Percentiles rank a stretch among this genome's conserved stretches.
Evolutionary conservation across 2,329 filamentous ascomycete species (phyloP).

Genomic region (Epichloe sylvatica): DNA sequence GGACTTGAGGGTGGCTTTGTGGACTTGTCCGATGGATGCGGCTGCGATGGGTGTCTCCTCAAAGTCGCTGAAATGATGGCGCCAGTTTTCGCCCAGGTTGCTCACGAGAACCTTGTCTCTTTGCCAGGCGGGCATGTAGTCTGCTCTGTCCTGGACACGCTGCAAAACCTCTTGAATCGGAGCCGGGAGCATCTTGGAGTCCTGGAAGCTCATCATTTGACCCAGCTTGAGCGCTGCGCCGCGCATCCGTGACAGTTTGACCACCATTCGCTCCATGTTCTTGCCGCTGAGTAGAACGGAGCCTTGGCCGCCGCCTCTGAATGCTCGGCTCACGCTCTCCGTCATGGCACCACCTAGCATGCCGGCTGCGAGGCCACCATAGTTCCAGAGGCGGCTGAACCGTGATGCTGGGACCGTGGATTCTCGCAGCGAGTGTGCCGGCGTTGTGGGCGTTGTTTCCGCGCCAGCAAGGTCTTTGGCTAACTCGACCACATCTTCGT

Average conservation of each 20-base stretch:
- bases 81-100: slow-evolving; percentile 76
- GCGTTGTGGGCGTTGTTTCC: slow-evolving; percentile 7
- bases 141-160: slow-evolving; percentile 86
- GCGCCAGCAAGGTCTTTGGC: slow-evolving; percentile 14
- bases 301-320: slow-evolving; percentile 52
- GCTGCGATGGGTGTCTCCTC: slow-evolving; percentile 88
- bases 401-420: slow-evolving; percentile 83
- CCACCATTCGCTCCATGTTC: slow-evolving; percentile 87
- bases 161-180: slow-evolving; percentile 82
- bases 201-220: slow-evolving; percentile 97
- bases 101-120: slow-evolving; percentile 66
- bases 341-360: slow-evolving; percentile 89
- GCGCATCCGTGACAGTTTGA: slow-evolving; percentile 89
- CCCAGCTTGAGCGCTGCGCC: slow-evolving; percentile 94
- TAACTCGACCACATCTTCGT: slow-evolving; percentile 9
- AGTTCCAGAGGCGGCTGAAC: slow-evolving; percentile 84
- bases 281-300: slow-evolving; percentile 76
- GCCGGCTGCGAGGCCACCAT: slow-evolving; percentile 79
- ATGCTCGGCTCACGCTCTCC: slow-evolving; percentile 67
- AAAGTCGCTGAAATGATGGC: slow-evolving; percentile 68
- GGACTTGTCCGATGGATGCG: slow-evolving; percentile 93
- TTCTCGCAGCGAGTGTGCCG: slow-evolving; percentile 60
- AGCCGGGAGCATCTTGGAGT: slow-evolving; percentile 82
- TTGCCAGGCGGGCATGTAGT: slow-evolving; percentile 95
- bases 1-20: slow-evolving; percentile 66